Percentiles rank a stretch among this genome's conserved stretches.
Evolutionary conservation across 495 filamentous ascomycete species (phyloP).

Genomic region (Lentithecium fluviatile): DNA sequence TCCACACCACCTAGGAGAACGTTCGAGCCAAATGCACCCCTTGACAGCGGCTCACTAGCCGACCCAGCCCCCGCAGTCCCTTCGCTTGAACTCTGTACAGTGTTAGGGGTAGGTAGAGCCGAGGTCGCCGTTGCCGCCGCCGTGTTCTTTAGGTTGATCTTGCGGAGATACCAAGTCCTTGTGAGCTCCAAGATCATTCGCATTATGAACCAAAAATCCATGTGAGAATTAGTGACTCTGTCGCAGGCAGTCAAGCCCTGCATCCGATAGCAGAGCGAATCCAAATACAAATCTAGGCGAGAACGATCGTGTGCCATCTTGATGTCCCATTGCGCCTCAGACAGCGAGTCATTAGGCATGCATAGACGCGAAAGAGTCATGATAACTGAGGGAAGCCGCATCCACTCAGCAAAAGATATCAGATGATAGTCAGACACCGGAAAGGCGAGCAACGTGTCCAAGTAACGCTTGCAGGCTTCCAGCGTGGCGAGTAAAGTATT

Average conservation of each 20-base stretch:
- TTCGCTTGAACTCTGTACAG: not conserved
- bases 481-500: constrained; percentile 14
- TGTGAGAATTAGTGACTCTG: constrained; percentile 13
- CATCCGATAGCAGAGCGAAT: constrained; percentile 32
- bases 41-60: not conserved
- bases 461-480: constrained; percentile 24
- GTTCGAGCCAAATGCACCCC: not conserved
- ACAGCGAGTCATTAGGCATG: constrained; percentile 16
- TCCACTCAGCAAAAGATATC: constrained; percentile 26
- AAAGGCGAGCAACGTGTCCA: constrained; percentile 18
- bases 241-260: constrained; percentile 18
- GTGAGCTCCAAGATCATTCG: constrained; percentile 32
- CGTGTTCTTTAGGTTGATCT: constrained; percentile 2
- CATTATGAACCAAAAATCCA: constrained; percentile 28
- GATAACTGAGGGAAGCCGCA: constrained; percentile 21
- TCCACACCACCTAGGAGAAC: not conserved
- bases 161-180: constrained; percentile 20
- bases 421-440: constrained; percentile 27
- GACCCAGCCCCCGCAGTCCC: not conserved
- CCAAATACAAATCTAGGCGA: constrained; percentile 26
- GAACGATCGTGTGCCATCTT: constrained; percentile 31
- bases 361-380: constrained; percentile 19
- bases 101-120: constrained; percentile 16
- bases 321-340: constrained; percentile 21
- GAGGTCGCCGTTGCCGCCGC: not conserved